Percentiles rank a stretch among this genome's conserved stretches.
Conservation (phyloP, 352 stramenopile species). For the Globisporangium cederbergense region DNA sequence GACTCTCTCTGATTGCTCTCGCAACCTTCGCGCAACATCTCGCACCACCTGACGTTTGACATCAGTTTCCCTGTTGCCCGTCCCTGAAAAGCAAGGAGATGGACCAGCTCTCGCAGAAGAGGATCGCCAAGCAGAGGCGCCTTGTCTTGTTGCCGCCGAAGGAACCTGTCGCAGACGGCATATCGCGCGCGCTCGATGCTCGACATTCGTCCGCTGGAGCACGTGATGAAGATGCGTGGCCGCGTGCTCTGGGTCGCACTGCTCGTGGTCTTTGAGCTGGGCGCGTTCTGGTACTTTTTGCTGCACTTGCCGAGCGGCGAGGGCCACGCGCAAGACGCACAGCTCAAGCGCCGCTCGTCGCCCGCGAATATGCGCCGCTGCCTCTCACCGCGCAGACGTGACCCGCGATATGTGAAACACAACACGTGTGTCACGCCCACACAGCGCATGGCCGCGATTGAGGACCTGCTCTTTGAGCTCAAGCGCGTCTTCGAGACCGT, state of each 20-base stretch:
- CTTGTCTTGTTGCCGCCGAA: neutral
- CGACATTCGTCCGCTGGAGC: constrained; percentile 1
- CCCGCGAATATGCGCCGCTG: constrained; percentile 32
- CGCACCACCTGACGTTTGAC: neutral
- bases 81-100: constrained; percentile 5
- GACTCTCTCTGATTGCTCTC: neutral
- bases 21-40: constrained; percentile 4
- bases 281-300: constrained; percentile 38
- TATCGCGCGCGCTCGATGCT: neutral
- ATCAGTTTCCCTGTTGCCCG: neutral
- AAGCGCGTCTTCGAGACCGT: constrained; percentile 33
- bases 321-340: constrained; percentile 14
- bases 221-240: neutral
- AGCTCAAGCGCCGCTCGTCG: constrained; percentile 12
- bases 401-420: constrained; percentile 30
- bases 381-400: constrained; percentile 30
- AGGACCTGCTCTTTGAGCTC: constrained; percentile 37
- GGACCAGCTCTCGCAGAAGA: neutral
- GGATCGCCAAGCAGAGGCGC: neutral
- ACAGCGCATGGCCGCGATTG: constrained; percentile 31
- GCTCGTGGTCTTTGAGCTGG: constrained; percentile 30
- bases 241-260: constrained; percentile 25
- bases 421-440: constrained; percentile 31
- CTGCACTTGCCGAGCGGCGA: constrained; percentile 23
- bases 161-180: neutral